phyloP scores from a whole-genome alignment of 2,329 filamentous ascomycete species.

The Conoideocrella luteorostrata region DNA sequence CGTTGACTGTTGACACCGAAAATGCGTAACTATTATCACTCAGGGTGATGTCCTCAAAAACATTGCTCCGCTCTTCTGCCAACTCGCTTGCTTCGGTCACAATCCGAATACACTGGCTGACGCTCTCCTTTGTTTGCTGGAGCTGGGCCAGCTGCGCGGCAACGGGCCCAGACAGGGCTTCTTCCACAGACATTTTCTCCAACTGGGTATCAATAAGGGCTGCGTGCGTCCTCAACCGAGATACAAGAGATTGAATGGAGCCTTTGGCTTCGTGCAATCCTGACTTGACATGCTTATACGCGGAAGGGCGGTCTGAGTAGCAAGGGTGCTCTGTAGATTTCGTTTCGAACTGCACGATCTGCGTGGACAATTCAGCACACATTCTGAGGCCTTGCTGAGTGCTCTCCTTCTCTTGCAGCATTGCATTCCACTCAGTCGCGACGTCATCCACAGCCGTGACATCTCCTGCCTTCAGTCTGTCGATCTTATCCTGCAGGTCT shows the following conservation, averaged over 20 bases:
- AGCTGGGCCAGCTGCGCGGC: background rate
- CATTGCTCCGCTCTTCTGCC: background rate
- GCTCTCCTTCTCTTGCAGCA: constrained; percentile 10
- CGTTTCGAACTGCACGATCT: background rate
- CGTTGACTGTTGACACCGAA: background rate
- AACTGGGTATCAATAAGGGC: background rate
- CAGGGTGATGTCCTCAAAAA: background rate
- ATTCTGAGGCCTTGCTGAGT: constrained; percentile 11
- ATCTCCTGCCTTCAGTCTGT: too few relatives aligned
- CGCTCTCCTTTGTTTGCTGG: background rate
- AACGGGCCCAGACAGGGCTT: background rate
- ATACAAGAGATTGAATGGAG: background rate
- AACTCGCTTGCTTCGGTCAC: background rate
- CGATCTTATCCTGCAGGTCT: background rate
- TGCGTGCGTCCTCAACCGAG: background rate
- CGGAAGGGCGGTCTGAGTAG: background rate
- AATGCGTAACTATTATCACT: background rate
- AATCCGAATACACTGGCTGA: background rate
- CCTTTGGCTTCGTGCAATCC: background rate
- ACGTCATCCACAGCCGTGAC: constrained; percentile 7
- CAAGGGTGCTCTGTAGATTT: background rate
- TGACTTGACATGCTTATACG: background rate
- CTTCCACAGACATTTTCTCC: background rate
- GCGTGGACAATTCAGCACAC: background rate
- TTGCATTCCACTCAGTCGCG: constrained; percentile 14